Conservation (phyloP, 23 red algal genomes). For the Chondrus crispus region DNA sequence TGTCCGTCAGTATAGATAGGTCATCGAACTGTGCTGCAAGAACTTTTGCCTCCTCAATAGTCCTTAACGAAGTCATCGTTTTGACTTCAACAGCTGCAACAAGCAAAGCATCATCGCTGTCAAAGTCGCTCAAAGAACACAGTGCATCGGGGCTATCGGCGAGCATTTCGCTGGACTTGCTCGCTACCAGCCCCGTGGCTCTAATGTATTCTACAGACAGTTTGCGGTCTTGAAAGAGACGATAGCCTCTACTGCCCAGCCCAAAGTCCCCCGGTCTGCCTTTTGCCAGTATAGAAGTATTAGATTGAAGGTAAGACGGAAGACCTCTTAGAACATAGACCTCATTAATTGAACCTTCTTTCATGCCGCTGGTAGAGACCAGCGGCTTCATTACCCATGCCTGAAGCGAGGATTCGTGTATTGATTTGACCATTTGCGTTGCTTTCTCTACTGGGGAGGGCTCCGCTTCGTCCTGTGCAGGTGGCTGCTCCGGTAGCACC, state of each 20-base stretch:
- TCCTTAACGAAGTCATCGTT: not conserved
- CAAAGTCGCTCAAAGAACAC: not conserved
- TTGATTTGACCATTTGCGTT: not conserved
- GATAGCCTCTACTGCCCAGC: not conserved
- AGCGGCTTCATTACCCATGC: slow-evolving; percentile 10
- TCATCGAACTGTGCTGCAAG: not conserved
- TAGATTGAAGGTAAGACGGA: not conserved
- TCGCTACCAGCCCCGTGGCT: not conserved
- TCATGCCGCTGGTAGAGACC: not conserved
- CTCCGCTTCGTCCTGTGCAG: not conserved
- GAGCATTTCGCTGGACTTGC: not conserved
- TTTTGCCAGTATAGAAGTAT: not conserved
- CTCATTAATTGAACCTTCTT: slow-evolving; percentile 3
- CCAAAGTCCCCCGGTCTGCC: not conserved
- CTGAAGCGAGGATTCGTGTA: not conserved
- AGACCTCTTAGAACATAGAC: not conserved
- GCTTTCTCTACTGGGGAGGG: not conserved
- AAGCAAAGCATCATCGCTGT: not conserved
- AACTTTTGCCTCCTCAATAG: not conserved
- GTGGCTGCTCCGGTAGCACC: not conserved
- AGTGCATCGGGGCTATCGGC: not conserved
- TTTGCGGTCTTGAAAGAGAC: not conserved
- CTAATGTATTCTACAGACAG: not conserved
- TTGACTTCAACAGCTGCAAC: not conserved
- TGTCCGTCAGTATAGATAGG: not conserved